Base-by-base conservation (phyloP, 2,329 filamentous ascomycete genomes). In the Trematosphaeria pertusa region DNA sequence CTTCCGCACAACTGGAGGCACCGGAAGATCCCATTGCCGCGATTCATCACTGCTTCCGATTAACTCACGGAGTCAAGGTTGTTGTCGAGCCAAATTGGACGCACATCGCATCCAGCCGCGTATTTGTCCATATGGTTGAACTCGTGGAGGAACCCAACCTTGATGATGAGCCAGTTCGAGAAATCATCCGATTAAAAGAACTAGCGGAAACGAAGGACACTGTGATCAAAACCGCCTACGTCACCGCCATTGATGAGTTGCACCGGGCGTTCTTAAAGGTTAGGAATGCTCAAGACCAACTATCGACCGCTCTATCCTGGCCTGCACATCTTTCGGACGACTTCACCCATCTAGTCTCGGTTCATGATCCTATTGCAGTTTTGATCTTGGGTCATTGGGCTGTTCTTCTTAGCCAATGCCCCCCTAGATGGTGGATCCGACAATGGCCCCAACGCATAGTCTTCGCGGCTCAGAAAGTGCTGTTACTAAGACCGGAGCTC, bases 401-500 rank as follows among this genome's bases (percentile, higher is more conserved):
- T 5, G 61, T 59, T 5, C 43, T 67, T 9, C 30, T 67, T 22
- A 53, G 52, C 6, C 54, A 61, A 31, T 45, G 51, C 22, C 54
- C 54, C n/a, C 45, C 48, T 7, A 47, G 57, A 8, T 69, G 65
- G 65, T 68, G 62, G 62, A 47, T 60, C 3, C 46, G 43, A 3
- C 58, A 61, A n/a, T 68, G 65, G 64, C 66, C 66, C 4, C 44
- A 58, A 30, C 58, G 62, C 44, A 54, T 69, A 17, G 46, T 67
- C 7, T 20, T 37, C 17, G 64, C 61, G 3, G 52, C 58, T 9
- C 54, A 62, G 35, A 51, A 60, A 8, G 31, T 64, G 5, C 39
- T 69, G 24, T 47, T 54, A 19, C 46, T 48, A 17, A 62, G 53
- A 9, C 62, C 65, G 5, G 65, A 67, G 39, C 51, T 69, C 1